Base-by-base conservation (phyloP, 768 basidiomycete genomes). In the Terana coerulea region DNA sequence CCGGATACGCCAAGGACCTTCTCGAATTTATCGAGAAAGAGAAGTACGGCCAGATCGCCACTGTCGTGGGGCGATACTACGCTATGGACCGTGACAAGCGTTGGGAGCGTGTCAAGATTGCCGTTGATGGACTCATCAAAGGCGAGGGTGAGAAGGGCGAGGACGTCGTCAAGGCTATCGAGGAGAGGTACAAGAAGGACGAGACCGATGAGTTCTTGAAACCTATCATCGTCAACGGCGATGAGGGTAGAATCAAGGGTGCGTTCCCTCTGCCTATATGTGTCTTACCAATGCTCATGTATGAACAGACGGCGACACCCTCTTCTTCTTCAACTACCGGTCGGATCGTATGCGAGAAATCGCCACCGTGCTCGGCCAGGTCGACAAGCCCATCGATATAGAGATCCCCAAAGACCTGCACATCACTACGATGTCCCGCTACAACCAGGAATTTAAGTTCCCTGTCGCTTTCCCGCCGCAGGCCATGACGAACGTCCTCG, bases 261-360 rank as follows among this genome's bases (percentile, higher is more conserved):
- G 59, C 42, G 74, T 67, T 5, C 10, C 7, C 25, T 19, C 37
- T 3, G 15, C 24, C 12, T 21, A 14, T 34, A 4, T 33, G 4
- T 17, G 34, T 15, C 24, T 8, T 33, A 7, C 6, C 21, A 17
- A 19, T 45, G 47, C 42, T 19, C 6, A 12, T 6, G 6, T n/a
- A 8, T 34, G 5, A 30, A 7, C 57, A 91, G 91, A 92, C 51
- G 77, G 74, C 36, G 94, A 97, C 68, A 95, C 93, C 0, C 64
- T 98, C 3, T 97, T 95, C 79, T 84, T 90, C 73, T 98, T 95
- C 84, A 98, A 98, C 75, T 97, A 98, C 69, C 86, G 95, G 54
- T 95, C 94, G 0, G 94, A 98, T 67, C 86, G 95, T 47, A 91
- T 98, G 88, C 83, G 94, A 41, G 94, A 98, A 70, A 86, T 97